Evolutionary conservation across 306 rosid genomes (phyloP), one percentile per base, ranked within the genome.

Genomic region (Corylus americana): DNA sequence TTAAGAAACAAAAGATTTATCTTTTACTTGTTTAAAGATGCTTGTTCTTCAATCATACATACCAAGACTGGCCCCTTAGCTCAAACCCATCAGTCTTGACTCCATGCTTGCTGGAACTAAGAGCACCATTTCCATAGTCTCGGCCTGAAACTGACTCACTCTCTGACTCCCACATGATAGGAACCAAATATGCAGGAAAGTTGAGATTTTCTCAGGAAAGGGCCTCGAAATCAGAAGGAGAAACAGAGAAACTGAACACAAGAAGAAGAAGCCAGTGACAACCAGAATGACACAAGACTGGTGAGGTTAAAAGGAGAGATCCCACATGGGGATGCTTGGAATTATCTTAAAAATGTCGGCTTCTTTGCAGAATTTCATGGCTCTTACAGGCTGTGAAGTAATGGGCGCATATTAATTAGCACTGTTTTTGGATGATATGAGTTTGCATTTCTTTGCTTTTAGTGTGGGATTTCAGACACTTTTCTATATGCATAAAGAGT

Each of bases 101-200:
- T 45, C 87, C 83, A 29, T 85, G 97, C 76, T 87, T 93, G 88
- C 72, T 86, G 76, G 94, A 89, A 83, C 86, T 74, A 63, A 89
- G 83, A 73, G 86, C 82, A 51, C 93, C 96, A 85, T 85, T 94
- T 17, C 87, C 93, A 78, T 85, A 96, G 55, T 88, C 90, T 69
- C 91, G 78, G 37, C 84, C 90, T 37, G 75, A 79, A 4, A 79
- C 86, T 22, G 90, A 90, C 76, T 96, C 97, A 6, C 70, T 85
- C 76, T 93, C 99, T 10, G 99, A 95, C 78, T 95, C 99, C 99
- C 99, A 95, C 99, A 95, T 95, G 85, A 75, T 90, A 80, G 47
- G 78, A 78, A 55, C 35, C 58, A 77, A 82, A 83, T 76, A 66
- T 80, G 55, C 74, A 74, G 81, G 84, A 73, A 83, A 55, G 39